phyloP scores from a whole-genome alignment of 768 basidiomycete genomes.

The Suillus bovinus region DNA sequence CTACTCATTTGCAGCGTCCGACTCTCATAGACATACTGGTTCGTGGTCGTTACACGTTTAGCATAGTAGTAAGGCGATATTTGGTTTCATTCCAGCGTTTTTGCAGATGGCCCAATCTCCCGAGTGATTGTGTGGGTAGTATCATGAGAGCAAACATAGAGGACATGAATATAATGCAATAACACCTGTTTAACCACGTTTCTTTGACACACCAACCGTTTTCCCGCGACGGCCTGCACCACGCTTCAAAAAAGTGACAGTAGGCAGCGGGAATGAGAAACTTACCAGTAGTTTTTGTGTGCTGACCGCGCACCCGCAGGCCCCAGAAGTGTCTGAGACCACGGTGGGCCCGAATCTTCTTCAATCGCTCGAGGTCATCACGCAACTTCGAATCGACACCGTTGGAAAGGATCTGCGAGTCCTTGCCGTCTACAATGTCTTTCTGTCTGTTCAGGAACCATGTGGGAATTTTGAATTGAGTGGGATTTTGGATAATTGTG shows the following conservation, averaged over 20 bases:
- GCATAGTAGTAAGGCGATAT: not conserved
- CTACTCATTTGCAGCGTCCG: not conserved
- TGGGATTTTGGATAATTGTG: constrained; percentile 98
- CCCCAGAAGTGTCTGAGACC: constrained; percentile 94
- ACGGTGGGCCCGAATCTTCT: constrained; percentile 98
- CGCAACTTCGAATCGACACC: constrained; percentile 96
- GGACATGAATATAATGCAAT: not conserved
- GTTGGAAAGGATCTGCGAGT: constrained; percentile 94
- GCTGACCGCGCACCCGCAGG: constrained; percentile 94
- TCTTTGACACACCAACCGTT: constrained; percentile 96
- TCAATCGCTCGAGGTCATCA: constrained; percentile 96
- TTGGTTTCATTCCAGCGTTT: not conserved
- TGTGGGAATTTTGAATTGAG: constrained; percentile 98
- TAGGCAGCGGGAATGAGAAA: not conserved
- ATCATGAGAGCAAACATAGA: constrained; percentile 1
- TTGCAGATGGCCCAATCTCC: not conserved
- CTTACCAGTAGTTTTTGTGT: constrained; percentile 97
- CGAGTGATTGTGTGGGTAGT: not conserved
- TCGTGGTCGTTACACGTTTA: not conserved
- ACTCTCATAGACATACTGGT: not conserved
- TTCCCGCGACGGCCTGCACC: constrained; percentile 85
- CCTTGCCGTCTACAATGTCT: constrained; percentile 96
- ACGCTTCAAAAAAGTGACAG: constrained; percentile 4
- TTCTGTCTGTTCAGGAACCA: constrained; percentile 99
- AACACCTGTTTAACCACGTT: constrained; percentile 54